phyloP scores from a whole-genome alignment of 768 basidiomycete genomes.

The Boletus pseudopeckii region DNA sequence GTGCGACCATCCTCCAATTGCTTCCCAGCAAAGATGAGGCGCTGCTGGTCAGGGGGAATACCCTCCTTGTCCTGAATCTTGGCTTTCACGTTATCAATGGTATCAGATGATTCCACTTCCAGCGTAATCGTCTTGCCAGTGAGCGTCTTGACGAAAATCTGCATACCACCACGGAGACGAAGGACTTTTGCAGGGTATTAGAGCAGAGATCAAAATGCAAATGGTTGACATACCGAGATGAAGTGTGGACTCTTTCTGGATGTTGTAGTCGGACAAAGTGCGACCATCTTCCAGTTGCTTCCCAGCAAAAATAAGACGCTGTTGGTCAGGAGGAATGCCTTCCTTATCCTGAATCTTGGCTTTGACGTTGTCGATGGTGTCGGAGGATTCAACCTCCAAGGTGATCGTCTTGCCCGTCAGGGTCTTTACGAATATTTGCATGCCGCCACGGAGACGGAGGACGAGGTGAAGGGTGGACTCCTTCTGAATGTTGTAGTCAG shows the following conservation, averaged over 20 bases:
- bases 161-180: conserved; percentile 88
- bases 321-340: conserved; percentile 84
- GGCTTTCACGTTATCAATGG: conserved; percentile 86
- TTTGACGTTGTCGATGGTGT: conserved; percentile 86
- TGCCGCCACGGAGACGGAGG: conserved; percentile 87
- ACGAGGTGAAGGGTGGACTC: conserved; percentile 88
- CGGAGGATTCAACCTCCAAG: conserved; percentile 83
- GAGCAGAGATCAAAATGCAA: rapidly evolving
- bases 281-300: conserved; percentile 92
- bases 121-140: conserved; percentile 92
- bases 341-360: conserved; percentile 95
- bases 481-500: conserved; percentile 93
- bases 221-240: conserved; percentile 27
- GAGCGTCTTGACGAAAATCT: conserved; percentile 84
- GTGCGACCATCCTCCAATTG: conserved; percentile 94
- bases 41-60: conserved; percentile 81
- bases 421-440: conserved; percentile 83
- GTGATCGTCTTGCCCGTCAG: conserved; percentile 90
- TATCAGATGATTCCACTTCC: conserved; percentile 91
- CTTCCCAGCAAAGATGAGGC: conserved; percentile 91
- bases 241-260: conserved; percentile 86
- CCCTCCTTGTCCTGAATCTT: conserved; percentile 85
- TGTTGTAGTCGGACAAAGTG: conserved; percentile 87
- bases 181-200: conserved; percentile 43
- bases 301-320: conserved; percentile 88